Base-by-base conservation (phyloP, 192 early-diverging fungal genomes). In the Martensiomyces pterosporus region DNA sequence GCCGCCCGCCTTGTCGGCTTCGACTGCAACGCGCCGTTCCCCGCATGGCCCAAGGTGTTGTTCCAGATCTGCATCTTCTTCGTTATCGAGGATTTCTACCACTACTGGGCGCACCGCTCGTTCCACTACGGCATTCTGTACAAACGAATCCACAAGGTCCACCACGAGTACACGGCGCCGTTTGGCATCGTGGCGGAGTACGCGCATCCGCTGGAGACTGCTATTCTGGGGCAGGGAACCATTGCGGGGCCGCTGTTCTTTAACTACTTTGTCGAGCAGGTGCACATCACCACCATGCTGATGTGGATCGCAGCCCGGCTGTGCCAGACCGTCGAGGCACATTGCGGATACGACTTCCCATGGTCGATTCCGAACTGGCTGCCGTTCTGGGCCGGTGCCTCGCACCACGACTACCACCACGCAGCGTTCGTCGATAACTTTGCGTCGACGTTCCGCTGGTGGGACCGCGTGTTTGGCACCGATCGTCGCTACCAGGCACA, bases 391-490 rank as follows among this genome's bases (percentile, higher is more conserved):
- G 88, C 88, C 3, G 79, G 84, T 16, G 84, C 82, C 55, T 78
- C 82, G 5, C 81, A 82, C 39, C 88, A 90, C 57, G 88, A 90
- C 52, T 85, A 80, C 59, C 88, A 90, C 56, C 88, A 90, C 50
- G 75, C 76, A 65, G 76, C 72, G 3, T 78, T 80, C 57, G 79
- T 75, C 34, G 64, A 73, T 66, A 80, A 76, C 57, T 82, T 70
- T 79, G 79, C 86, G 2, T 85, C 85, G 24, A 82, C 80, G 21
- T 94, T 94, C 82, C 75, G 90, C 44, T 86, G 85, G 82, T 92
- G 90, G 90, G 92, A 94, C 80, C 81, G 85, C 57, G 54, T 87
- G 26, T 82, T 87, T 73, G 90, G 89, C 24, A 92, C 90, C 29
- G 88, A 90, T 73, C 62, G 65, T 26, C 86, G 83, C 40, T 91